Conservation (phyloP, 768 basidiomycete genomes). For the Astraeus odoratus region DNA sequence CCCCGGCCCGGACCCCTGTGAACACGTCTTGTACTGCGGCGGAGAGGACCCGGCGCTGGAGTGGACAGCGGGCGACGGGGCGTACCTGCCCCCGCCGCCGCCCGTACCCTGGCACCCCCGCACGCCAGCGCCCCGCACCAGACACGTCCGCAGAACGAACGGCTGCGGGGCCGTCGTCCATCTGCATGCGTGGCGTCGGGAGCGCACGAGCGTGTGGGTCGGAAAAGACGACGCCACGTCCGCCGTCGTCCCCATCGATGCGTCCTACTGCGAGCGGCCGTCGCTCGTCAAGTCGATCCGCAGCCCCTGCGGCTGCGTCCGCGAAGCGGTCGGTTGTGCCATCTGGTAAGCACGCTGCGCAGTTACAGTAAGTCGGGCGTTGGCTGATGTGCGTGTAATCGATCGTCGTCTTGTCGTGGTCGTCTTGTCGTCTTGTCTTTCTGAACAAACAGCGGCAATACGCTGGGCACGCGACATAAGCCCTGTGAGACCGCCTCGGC, state of each 20-base stretch:
- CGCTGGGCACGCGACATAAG: constrained; percentile 54
- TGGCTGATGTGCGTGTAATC: constrained; percentile 11
- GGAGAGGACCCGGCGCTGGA: constrained; percentile 19
- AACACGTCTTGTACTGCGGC: constrained; percentile 39
- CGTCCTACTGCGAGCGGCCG: constrained; percentile 49
- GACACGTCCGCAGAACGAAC: constrained; percentile 27
- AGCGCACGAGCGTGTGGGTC: constrained; percentile 48
- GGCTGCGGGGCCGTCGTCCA: constrained; percentile 64
- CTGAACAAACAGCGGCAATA: constrained; percentile 54
- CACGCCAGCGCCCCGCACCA: constrained; percentile 14
- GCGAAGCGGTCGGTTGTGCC: constrained; percentile 63
- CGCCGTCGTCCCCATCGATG: constrained; percentile 48
- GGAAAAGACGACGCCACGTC: constrained; percentile 47
- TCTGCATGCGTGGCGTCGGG: constrained; percentile 45
- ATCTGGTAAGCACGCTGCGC: constrained; percentile 36
- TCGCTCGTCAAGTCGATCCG: constrained; percentile 43
- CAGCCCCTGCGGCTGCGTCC: constrained; percentile 57
- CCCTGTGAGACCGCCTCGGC: constrained; percentile 54
- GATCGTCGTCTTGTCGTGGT: too few relatives aligned
- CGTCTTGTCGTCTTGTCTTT: too few relatives aligned
- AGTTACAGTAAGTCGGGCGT: background rate
- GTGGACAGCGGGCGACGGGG: constrained; percentile 2
- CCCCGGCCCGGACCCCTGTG: constrained; percentile 15
- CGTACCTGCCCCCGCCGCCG: constrained; percentile 29
- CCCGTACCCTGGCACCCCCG: constrained; percentile 30